Conservation (phyloP, 805 yeast species). For the Saccharomycopsis selenospora region DNA sequence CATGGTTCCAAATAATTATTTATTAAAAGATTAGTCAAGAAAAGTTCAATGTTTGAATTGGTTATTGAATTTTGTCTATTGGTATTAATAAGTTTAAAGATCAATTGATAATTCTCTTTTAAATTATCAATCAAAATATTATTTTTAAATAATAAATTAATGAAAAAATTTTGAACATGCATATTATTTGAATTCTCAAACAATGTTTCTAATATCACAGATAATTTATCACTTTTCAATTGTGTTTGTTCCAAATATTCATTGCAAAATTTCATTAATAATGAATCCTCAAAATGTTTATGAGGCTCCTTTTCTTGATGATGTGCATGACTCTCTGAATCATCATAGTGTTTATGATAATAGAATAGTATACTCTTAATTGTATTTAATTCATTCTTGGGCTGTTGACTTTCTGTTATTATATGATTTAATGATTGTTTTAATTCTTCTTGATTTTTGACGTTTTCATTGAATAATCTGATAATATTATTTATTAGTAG, state of each 20-base stretch:
- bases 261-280: neutral
- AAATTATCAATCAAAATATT: constrained; percentile 3
- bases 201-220: constrained; percentile 5
- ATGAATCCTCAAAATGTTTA: neutral
- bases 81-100: neutral
- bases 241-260: neutral
- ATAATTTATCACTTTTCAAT: neutral
- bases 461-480: no score
- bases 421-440: no score
- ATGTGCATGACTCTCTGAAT: no score
- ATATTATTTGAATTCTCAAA: constrained; percentile 3
- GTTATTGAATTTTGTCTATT: neutral
- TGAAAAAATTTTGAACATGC: constrained; percentile 1
- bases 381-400: neutral
- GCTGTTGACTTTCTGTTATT: neutral
- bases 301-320: no score
- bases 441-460: no score
- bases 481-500: constrained; percentile 1
- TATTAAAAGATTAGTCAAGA: constrained; percentile 7
- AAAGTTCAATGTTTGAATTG: constrained; percentile 10
- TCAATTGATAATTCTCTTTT: constrained; percentile 3
- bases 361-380: neutral
- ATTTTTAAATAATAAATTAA: constrained; percentile 11
- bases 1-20: constrained; percentile 7
- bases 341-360: no score